Percentiles rank a stretch among this genome's conserved stretches.
Evolutionary conservation across 257 asterid species (phyloP).

Genomic region (Craterostigma plantagineum): DNA sequence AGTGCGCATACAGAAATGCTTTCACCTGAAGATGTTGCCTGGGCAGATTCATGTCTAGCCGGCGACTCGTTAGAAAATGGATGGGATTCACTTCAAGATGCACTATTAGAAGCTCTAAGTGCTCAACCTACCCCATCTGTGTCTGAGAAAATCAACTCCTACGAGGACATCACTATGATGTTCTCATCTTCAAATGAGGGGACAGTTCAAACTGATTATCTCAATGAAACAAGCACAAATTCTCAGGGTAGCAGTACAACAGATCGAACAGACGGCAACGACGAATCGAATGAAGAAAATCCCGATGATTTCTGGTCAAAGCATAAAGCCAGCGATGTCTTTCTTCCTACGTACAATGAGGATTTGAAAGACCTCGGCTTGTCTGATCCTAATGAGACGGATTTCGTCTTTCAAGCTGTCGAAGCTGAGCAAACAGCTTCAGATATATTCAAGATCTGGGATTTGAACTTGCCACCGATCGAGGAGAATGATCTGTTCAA

Average conservation of each 20-base stretch:
- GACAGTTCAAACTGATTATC: conserved; percentile 5
- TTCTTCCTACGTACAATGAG: conserved; percentile 30
- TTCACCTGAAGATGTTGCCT: conserved; percentile 35
- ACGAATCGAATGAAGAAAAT: conserved; percentile 5
- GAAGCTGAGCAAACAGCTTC: not conserved
- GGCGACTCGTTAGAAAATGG: conserved; percentile 16
- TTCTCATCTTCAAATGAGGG: not conserved
- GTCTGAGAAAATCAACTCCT: conserved; percentile 4
- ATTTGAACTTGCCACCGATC: conserved; percentile 11
- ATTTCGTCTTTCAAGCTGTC: conserved; percentile 1
- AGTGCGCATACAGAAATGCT: conserved; percentile 1
- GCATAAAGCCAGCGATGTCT: conserved; percentile 13
- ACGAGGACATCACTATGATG: conserved; percentile 2
- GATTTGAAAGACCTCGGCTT: conserved; percentile 8
- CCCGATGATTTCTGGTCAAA: conserved; percentile 16
- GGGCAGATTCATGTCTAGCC: conserved; percentile 45
- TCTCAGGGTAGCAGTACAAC: conserved; percentile 2
- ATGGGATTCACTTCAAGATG: conserved; percentile 19
- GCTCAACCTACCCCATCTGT: conserved; percentile 8
- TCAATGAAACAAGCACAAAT: conserved; percentile 5
- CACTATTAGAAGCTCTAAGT: conserved; percentile 13
- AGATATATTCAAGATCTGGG: conserved; percentile 17
- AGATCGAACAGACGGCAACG: conserved; percentile 3
- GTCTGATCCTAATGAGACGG: conserved; percentile 13
- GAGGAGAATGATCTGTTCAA: conserved; percentile 12